Evolutionary conservation across 169 alveolate species (phyloP), one percentile per base, ranked within the genome.

Genomic region (Plasmodium fragile): DNA sequence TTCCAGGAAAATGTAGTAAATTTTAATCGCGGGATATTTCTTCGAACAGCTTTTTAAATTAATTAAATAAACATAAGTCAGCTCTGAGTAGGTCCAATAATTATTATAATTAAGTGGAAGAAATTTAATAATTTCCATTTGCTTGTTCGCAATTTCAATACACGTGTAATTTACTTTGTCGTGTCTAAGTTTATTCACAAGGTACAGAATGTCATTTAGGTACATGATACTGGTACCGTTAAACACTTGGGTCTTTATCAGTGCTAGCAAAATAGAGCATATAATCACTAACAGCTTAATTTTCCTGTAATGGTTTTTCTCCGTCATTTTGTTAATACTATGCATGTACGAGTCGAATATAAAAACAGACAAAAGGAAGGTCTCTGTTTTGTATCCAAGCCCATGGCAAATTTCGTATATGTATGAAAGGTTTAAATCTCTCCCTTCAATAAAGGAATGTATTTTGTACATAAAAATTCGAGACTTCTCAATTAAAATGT

Each of bases 331-430:
- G 65, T 85, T 85, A 45, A 85, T 85, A 22, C 71, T 45, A 18
- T 85, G 93, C 43, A 85, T 85, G 39, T 85, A 85, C 25, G 85
- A 85, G 79, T 85, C 93, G 80, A 85, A 85, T 22, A 85, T 85
- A 41, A 85, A 85, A 18, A 85, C 93, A 3, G 93, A 73, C 25
- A 85, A 45, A 11, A 85, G 69, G n/a, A 85, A 85, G 4, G 93
- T 85, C 36, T 85, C 93, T 43, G 93, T 85, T 85, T 85, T 85
- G 32, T 85, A 85, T n/a, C 22, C 28, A 30, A 85, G 49, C 7
- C 93, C 93, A 28, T 85, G 69, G 36, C 93, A 85, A 49, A 85
- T 85, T 75, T 85, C 93, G 65, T 85, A 85, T 2, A 85, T 85
- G 45, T 85, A 85, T 4, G 93, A 85, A 22, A 85, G 28, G 79